Evolutionary conservation across 2,329 filamentous ascomycete species (phyloP).

Genomic region (Colletotrichum truncatum): DNA sequence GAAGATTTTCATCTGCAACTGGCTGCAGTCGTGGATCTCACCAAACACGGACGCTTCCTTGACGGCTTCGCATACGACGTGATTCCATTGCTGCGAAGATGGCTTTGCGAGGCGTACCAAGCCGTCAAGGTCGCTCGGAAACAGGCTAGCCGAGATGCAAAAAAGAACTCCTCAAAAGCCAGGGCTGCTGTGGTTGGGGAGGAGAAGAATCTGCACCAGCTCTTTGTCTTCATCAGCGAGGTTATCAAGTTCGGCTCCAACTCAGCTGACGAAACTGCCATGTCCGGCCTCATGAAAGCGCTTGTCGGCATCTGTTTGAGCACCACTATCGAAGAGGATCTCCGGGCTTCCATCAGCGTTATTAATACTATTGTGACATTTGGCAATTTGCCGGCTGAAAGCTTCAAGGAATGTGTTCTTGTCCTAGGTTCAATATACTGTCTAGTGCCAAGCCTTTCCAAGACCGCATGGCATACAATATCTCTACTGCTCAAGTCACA

Average conservation of each 20-base stretch:
- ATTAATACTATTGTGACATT: slow-evolving; percentile 78
- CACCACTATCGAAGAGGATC: slow-evolving; percentile 71
- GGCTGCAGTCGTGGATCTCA: slow-evolving; percentile 69
- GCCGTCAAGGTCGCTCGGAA: slow-evolving; percentile 62
- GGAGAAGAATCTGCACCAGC: slow-evolving; percentile 68
- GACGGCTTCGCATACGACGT: slow-evolving; percentile 75
- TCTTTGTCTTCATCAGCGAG: slow-evolving; percentile 73
- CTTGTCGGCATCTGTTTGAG: slow-evolving; percentile 74
- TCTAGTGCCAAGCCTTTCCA: slow-evolving; percentile 67
- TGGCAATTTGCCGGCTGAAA: slow-evolving; percentile 71
- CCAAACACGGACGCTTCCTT: slow-evolving; percentile 68
- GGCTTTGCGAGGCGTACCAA: slow-evolving; percentile 67
- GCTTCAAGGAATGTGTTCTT: slow-evolving; percentile 72
- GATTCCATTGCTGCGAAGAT: slow-evolving; percentile 68
- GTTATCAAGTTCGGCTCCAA: slow-evolving; percentile 82
- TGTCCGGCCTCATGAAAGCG: slow-evolving; percentile 68
- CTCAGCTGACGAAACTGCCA: slow-evolving; percentile 69
- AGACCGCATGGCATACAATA: slow-evolving; percentile 75
- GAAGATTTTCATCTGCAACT: slow-evolving; percentile 75
- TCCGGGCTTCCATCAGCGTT: slow-evolving; percentile 73
- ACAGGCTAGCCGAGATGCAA: slow-evolving; percentile 51
- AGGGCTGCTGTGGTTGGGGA: slow-evolving; percentile 55
- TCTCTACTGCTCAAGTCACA: slow-evolving; percentile 78
- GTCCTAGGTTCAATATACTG: slow-evolving; percentile 78
- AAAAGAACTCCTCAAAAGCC: slow-evolving; percentile 48